phyloP scores from a whole-genome alignment of 2,329 filamentous ascomycete genomes.

The Hawksworthiomyces lignivorus region DNA sequence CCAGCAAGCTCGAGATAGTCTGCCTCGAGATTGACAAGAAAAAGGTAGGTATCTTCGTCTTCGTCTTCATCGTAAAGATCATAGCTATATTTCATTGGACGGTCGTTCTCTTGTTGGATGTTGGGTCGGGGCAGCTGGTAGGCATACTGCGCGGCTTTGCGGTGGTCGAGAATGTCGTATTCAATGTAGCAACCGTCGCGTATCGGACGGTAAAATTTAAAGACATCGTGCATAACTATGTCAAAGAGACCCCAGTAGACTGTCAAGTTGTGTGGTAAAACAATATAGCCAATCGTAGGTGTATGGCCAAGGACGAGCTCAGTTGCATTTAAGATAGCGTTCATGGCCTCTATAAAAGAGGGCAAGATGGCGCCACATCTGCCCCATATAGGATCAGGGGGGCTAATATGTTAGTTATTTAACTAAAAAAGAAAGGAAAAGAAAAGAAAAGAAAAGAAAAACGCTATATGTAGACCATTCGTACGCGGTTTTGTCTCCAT shows the following conservation, averaged over 20 bases:
- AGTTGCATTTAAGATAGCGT: not conserved
- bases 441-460: no score
- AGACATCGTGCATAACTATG: conserved; percentile 1
- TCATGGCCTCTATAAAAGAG: not conserved
- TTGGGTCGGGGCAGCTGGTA: conserved; percentile 4
- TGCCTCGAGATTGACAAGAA: not conserved
- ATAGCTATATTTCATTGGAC: no score
- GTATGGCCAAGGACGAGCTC: not conserved
- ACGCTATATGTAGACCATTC: no score
- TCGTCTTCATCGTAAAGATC: not conserved
- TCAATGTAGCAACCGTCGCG: conserved; percentile 3
- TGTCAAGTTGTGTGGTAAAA: not conserved
- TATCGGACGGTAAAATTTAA: not conserved
- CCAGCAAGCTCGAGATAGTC: conserved; percentile 1
- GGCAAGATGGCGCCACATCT: not conserved
- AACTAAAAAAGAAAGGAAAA: no score
- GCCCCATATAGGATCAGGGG: no score
- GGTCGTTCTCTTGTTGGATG: no score
- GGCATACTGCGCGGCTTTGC: not conserved
- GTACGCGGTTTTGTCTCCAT: not conserved
- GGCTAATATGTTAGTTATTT: no score
- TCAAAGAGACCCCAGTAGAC: not conserved
- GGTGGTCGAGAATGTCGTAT: not conserved
- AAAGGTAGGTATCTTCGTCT: not conserved
- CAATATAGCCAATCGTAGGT: not conserved